phyloP scores from a whole-genome alignment of 495 filamentous ascomycete species.

The Penicillium desertorum region DNA sequence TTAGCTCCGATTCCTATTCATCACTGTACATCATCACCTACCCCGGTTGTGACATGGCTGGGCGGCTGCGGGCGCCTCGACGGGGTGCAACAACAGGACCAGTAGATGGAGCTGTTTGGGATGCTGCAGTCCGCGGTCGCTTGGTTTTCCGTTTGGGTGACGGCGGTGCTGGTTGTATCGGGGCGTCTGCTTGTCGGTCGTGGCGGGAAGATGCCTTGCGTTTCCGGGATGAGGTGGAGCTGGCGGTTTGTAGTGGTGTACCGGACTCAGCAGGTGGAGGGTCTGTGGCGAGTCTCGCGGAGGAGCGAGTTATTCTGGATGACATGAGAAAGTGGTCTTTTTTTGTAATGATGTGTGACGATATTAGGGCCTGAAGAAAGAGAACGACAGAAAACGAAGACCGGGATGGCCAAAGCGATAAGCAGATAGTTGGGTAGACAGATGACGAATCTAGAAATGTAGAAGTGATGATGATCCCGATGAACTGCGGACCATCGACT shows the following conservation, averaged over 20 bases:
- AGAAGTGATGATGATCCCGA: slow-evolving; percentile 2
- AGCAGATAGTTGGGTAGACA: slow-evolving; percentile 12
- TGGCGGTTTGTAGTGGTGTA: slow-evolving; percentile 35
- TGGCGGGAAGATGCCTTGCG: slow-evolving; percentile 53
- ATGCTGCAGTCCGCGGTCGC: slow-evolving; percentile 41
- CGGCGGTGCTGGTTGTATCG: slow-evolving; percentile 42
- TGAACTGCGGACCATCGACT: background rate
- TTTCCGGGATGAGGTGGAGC: slow-evolving; percentile 52
- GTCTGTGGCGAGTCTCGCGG: slow-evolving; percentile 73
- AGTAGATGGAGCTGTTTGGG: slow-evolving; percentile 47
- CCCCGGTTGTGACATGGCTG: slow-evolving; percentile 82
- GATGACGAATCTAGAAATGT: slow-evolving; percentile 9
- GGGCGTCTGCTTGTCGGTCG: slow-evolving; percentile 39
- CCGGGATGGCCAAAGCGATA: slow-evolving; percentile 15
- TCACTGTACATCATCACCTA: slow-evolving; percentile 39
- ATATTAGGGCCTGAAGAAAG: slow-evolving; percentile 3
- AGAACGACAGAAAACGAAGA: slow-evolving; percentile 10
- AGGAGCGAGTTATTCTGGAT: slow-evolving; percentile 77
- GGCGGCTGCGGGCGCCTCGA: slow-evolving; percentile 62
- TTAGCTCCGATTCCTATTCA: background rate
- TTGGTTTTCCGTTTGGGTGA: slow-evolving; percentile 48
- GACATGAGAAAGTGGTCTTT: slow-evolving; percentile 65
- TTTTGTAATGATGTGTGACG: slow-evolving; percentile 14
- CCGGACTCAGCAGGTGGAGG: slow-evolving; percentile 44
- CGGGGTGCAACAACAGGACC: slow-evolving; percentile 46